Base-by-base conservation (phyloP, 2,329 filamentous ascomycete species). In the Ascochyta pisi region DNA sequence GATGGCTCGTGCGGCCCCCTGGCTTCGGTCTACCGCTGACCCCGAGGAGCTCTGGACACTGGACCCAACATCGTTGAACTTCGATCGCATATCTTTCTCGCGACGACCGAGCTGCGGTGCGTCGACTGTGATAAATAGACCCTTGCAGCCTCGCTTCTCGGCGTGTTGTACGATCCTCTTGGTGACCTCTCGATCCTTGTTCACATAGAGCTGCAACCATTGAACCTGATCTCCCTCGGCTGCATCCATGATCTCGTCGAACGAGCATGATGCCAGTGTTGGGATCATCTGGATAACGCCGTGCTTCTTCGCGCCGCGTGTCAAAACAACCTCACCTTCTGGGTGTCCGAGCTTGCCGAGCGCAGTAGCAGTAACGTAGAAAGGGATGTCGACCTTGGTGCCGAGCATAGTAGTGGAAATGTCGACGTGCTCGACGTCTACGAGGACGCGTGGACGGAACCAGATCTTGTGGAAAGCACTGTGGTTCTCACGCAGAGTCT, bases 231-330 rank as follows among this genome's bases (percentile, higher is more conserved):
- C 88, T 40, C 85, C 90, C 61, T 85, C 81, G 27, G 83, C 85
- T 16, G 93, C 95, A 75, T 98, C 95, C 62, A 96, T 82, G 57
- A 99, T 96, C 78, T 99, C 94, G 79, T 99, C 95, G 69, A 99
- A 97, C 1, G 92, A 95, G 81, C 95, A 98, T 2, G 92, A 97
- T 2, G 95, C 95, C 6, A 99, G 83, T 3, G 95, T 99, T 2
- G 95, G 95, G 59, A 99, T 98, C 95, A 99, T 99, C 78, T 99
- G 95, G 59, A 98, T 86, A 47, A 98, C 89, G 71, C 93, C 86
- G 82, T 98, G 94, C 71, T 89, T 91, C 73, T 84, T 83, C 2
- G 95, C 89, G 15, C 92, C 92, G 54, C 88, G 85, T 0, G 95
- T 98, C 54, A 99, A 84, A 9, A 96, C 82, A 5, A 97, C 92